Evolutionary conservation across 805 yeast species (phyloP), one percentile per base, ranked within the genome.

Genomic region (Hanseniaspora thailandica): DNA sequence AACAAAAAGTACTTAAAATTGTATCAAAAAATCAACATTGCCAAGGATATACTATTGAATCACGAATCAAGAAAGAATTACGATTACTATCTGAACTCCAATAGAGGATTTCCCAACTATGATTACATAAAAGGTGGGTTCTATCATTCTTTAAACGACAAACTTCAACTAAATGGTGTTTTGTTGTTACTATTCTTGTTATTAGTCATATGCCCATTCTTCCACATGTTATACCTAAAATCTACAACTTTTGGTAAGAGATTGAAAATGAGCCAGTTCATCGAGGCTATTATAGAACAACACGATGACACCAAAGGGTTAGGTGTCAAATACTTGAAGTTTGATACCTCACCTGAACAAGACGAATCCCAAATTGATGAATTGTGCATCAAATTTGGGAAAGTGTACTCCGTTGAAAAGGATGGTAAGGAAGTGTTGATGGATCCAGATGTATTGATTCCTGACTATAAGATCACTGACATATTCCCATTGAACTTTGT

Each of bases 71-170:
- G 81, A 57, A 79, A 82, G 47, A 74, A 87, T 7, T 93, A 93
- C 66, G 97, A 93, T 66, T 88, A 79, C 66, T 93, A 86, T 67
- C 71, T 85, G 52, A 72, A 77, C 41, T 76, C 78, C 59, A 97
- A 97, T 7, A 41, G 54, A 43, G 55, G 55, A 7, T 90, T 93
- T 68, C 97, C 98, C 6, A 73, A 75, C 57, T 86, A 84, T 76
- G 80, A 80, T 55, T 86, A 81, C 15, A 74, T 80, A 20, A 86
- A 78, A 57, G 70, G 70, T 57, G 69, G 70, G 2, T 67, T 51
- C 78, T 84, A 71, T 72, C 66, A 87, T 73, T 48, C 56, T 4
- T 25, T 54, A 15, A 36, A 38, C 12, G 49, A 74, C 76, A 82
- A 61, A 96, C 88, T 22, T 82, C 83, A 38, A 63, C 76, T 31